These are phyloP conservation scores for Smittium culicis DNA, from an alignment of 371 early-diverging fungal genomes.

Conservation along the genomic window DNA sequence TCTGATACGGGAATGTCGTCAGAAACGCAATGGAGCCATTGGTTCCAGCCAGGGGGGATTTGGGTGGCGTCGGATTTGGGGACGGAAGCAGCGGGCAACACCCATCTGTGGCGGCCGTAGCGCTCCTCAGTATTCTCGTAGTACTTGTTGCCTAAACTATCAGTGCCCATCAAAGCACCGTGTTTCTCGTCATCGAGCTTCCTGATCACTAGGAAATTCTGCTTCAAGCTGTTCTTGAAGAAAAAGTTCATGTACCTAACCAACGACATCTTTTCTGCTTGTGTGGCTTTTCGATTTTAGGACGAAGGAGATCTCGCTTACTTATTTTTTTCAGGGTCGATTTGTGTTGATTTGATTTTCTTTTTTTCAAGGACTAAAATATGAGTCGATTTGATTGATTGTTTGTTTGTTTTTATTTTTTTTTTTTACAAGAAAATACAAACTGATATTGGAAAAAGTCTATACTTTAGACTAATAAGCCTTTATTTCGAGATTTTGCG, in stretches of 20 bases:
- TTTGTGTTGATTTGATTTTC: too few relatives aligned
- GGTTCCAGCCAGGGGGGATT: conserved; percentile 88
- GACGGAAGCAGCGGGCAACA: conserved; percentile 44
- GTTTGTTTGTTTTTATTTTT: too few relatives aligned
- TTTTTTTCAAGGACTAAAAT: too few relatives aligned
- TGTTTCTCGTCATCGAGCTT: conserved; percentile 64
- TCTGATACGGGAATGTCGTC: conserved; percentile 63
- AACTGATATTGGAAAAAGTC: too few relatives aligned
- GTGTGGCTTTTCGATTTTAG: too few relatives aligned
- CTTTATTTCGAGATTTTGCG: too few relatives aligned
- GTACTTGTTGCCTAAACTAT: conserved; percentile 81
- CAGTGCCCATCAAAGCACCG: conserved; percentile 73
- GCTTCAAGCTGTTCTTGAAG: conserved; percentile 28
- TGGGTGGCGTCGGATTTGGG: conserved; percentile 56
- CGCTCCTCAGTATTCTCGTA: conserved; percentile 73
- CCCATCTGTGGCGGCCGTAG: conserved; percentile 85
- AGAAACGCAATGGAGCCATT: conserved; percentile 73
- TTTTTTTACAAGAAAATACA: too few relatives aligned
- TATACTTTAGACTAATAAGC: too few relatives aligned
- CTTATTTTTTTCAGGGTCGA: too few relatives aligned
- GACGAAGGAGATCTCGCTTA: too few relatives aligned
- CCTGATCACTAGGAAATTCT: conserved; percentile 49
- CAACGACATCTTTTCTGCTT: conserved; percentile 32
- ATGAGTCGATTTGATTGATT: too few relatives aligned
- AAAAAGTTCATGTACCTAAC: conserved; percentile 23